These are phyloP conservation scores for Yamadazyma atlantica DNA, from an alignment of 1,139 yeast genomes.

Conservation along the genomic window DNA sequence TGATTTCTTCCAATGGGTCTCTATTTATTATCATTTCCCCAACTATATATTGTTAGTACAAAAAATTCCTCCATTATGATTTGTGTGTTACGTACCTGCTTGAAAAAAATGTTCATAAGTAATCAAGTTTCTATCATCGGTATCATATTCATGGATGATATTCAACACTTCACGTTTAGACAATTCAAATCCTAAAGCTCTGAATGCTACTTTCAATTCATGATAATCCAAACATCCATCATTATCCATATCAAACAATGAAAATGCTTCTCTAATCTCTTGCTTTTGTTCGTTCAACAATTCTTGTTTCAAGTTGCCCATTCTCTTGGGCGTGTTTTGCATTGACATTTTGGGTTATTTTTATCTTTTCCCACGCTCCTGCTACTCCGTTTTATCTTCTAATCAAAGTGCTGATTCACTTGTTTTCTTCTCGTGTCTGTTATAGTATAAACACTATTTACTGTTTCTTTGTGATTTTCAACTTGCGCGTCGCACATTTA, in stretches of 20 bases:
- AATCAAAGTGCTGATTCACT: too few relatives aligned
- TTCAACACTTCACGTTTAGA: slow-evolving; percentile 78
- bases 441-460: background rate
- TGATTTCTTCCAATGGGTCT: slow-evolving; percentile 91
- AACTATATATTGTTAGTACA: slow-evolving; percentile 45
- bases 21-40: slow-evolving; percentile 77
- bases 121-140: slow-evolving; percentile 70
- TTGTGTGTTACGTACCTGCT: slow-evolving; percentile 42
- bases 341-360: background rate
- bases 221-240: slow-evolving; percentile 92
- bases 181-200: slow-evolving; percentile 91
- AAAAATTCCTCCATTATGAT: background rate
- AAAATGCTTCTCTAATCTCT: slow-evolving; percentile 92
- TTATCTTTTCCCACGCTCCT: background rate
- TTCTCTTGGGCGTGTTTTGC: slow-evolving; percentile 2
- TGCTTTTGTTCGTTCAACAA: slow-evolving; percentile 86
- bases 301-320: slow-evolving; percentile 49
- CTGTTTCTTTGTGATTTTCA: too few relatives aligned
- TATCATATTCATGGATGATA: slow-evolving; percentile 78
- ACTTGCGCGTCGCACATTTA: too few relatives aligned
- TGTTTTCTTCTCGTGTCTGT: too few relatives aligned
- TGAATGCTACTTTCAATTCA: slow-evolving; percentile 86
- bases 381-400: too few relatives aligned
- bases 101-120: slow-evolving; percentile 80
- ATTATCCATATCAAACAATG: slow-evolving; percentile 86